phyloP scores from a whole-genome alignment of 257 asterid genomes.

The Anisodus tanguticus region DNA sequence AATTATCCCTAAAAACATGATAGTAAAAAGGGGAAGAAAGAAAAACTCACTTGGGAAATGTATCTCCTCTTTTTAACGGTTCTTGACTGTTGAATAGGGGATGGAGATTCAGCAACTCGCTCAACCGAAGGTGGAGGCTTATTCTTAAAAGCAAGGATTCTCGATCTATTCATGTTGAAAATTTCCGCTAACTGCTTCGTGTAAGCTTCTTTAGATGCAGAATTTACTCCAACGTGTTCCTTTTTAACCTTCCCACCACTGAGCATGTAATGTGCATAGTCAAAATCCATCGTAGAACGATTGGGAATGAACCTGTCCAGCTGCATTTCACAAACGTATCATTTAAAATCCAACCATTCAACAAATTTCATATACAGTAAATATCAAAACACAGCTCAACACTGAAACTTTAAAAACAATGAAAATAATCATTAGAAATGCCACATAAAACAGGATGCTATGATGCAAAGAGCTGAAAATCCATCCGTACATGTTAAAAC shows the following conservation, averaged over 20 bases:
- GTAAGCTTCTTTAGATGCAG: conserved; percentile 85
- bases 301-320: conserved; percentile 96
- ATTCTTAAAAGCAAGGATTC: conserved; percentile 88
- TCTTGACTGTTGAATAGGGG: conserved; percentile 56
- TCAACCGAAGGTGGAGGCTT: conserved; percentile 74
- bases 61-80: conserved; percentile 64
- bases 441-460: neutral
- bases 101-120: conserved; percentile 52
- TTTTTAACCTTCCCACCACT: conserved; percentile 75
- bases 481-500: conserved; percentile 16
- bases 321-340: conserved; percentile 43
- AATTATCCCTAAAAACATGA: neutral
- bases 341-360: neutral
- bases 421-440: neutral
- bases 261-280: conserved; percentile 86
- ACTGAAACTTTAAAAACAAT: neutral
- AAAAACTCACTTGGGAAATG: conserved; percentile 76
- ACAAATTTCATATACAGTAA: neutral
- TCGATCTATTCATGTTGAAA: conserved; percentile 81
- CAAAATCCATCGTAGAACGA: conserved; percentile 92
- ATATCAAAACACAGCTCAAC: neutral
- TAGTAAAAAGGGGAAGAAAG: neutral
- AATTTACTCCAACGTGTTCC: conserved; percentile 63
- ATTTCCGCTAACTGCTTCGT: conserved; percentile 79
- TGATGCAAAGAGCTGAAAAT: conserved; percentile 14